Evolutionary conservation across 345 rosid species (phyloP).

Genomic region (Ailanthus altissimus): DNA sequence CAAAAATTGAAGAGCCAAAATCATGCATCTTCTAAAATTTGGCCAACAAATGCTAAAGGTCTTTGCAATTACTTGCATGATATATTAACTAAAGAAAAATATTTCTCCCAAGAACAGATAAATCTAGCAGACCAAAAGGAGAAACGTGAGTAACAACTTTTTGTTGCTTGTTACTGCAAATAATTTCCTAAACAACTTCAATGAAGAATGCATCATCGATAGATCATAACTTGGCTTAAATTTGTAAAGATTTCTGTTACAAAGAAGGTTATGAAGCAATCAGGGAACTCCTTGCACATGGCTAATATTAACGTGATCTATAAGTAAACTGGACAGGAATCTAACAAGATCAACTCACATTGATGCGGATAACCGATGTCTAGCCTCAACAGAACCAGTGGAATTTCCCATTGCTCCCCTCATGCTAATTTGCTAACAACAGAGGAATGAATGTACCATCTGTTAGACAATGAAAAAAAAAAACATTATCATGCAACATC

Average conservation of each 20-base stretch:
- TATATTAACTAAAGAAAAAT: too few relatives aligned
- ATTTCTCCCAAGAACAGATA: too few relatives aligned
- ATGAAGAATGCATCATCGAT: background rate
- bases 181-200: background rate
- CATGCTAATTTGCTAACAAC: conserved; percentile 19
- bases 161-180: background rate
- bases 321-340: background rate
- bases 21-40: too few relatives aligned
- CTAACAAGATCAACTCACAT: conserved; percentile 34
- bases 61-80: too few relatives aligned
- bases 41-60: too few relatives aligned
- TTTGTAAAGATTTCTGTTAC: background rate
- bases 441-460: background rate
- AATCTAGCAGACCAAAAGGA: background rate
- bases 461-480: conserved; percentile 7
- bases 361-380: conserved; percentile 45
- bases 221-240: background rate
- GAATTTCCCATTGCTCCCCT: conserved; percentile 43
- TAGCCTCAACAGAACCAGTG: conserved; percentile 34
- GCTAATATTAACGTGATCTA: background rate
- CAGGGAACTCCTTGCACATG: too few relatives aligned
- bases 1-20: too few relatives aligned
- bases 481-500: background rate
- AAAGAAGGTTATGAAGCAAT: too few relatives aligned
- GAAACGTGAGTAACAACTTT: background rate